Evolutionary conservation across 2,329 filamentous ascomycete species (phyloP).

Genomic region (Neonectria punicea): DNA sequence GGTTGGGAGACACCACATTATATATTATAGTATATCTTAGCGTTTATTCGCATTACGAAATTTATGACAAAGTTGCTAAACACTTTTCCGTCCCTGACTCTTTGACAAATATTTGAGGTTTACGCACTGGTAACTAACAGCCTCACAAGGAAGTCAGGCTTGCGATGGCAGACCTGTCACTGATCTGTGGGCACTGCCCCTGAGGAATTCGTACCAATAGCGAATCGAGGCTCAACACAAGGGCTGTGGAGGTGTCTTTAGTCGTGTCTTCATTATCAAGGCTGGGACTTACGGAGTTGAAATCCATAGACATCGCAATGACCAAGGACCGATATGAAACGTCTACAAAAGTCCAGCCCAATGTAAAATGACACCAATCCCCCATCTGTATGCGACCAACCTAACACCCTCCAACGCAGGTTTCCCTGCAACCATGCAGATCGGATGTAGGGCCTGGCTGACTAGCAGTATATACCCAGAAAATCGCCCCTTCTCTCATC

Average conservation of each 20-base stretch:
- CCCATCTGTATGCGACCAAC: constrained; percentile 24
- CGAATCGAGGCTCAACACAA: background rate
- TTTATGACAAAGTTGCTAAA: too few species aligned
- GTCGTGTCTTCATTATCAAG: background rate
- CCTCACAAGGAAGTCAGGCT: background rate
- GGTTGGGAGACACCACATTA: too few species aligned
- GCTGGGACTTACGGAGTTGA: background rate
- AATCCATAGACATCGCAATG: constrained; percentile 22
- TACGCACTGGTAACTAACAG: background rate
- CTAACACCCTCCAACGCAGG: constrained; percentile 24
- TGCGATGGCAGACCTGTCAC: background rate
- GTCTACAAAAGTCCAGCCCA: constrained; percentile 29
- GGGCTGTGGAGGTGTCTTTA: background rate
- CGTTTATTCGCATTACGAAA: too few species aligned
- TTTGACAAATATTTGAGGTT: background rate
- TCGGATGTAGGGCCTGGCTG: constrained; percentile 11
- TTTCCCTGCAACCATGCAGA: constrained; percentile 17
- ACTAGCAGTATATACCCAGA: constrained; percentile 21
- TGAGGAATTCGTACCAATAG: background rate
- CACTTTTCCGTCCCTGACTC: background rate
- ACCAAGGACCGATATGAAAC: constrained; percentile 30
- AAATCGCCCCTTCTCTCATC: constrained; percentile 17
- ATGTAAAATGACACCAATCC: constrained; percentile 26
- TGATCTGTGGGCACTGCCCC: background rate
- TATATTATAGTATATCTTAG: too few species aligned